These are phyloP conservation scores for Leccinum solheimii DNA, from an alignment of 1,284 basidiomycete genomes.

Conservation along the genomic window DNA sequence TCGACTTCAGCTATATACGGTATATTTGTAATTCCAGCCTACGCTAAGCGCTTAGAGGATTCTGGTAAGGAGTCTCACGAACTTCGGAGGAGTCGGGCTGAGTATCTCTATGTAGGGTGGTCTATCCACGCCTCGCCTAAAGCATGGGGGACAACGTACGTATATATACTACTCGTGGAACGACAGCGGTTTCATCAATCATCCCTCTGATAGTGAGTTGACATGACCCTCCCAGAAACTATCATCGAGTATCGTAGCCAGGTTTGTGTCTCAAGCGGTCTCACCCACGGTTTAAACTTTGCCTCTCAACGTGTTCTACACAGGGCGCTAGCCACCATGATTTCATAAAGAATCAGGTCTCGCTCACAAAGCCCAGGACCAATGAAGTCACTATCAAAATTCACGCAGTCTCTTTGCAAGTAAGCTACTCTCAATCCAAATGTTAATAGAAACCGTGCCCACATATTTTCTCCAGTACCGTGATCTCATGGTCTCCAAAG, in stretches of 20 bases:
- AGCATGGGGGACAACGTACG: no score
- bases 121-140: no score
- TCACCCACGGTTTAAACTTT: background rate
- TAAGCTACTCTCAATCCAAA: constrained; percentile 5
- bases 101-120: no score
- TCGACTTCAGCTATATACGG: no score
- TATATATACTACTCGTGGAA: background rate
- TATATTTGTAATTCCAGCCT: no score
- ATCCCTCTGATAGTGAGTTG: background rate
- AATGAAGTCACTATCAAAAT: constrained; percentile 50
- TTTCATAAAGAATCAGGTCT: constrained; percentile 32
- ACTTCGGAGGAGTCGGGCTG: no score
- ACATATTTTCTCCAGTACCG: constrained; percentile 37
- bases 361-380: constrained; percentile 37
- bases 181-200: background rate
- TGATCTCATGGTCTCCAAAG: constrained; percentile 42
- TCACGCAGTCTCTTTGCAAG: constrained; percentile 52
- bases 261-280: constrained; percentile 12
- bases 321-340: constrained; percentile 29
- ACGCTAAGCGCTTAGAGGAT: no score
- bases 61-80: no score
- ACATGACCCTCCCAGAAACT: constrained; percentile 29
- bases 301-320: constrained; percentile 1
- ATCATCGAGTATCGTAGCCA: constrained; percentile 37
- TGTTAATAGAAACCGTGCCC: background rate